Evolutionary conservation across 1,139 yeast genomes (phyloP).

Genomic region (Magnusiomyces paraingens): DNA sequence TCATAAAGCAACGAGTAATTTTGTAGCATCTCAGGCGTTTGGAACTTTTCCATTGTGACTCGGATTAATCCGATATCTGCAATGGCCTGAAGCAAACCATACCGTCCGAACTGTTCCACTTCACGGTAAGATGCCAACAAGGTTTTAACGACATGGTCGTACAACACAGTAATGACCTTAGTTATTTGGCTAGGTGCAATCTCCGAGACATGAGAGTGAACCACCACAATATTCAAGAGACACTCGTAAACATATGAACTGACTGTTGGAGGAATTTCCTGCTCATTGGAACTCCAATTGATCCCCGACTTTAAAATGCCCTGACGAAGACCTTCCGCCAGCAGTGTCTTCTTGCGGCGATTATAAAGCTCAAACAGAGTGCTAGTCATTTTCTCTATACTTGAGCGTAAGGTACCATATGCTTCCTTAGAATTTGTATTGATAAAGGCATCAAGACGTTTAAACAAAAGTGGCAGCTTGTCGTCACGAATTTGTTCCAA

Average conservation of each 20-base stretch:
- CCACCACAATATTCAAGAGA: slow-evolving; percentile 45
- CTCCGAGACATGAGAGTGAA: slow-evolving; percentile 46
- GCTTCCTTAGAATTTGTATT: slow-evolving; percentile 38
- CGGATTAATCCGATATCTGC: slow-evolving; percentile 38
- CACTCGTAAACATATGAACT: slow-evolving; percentile 45
- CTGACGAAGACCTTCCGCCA: slow-evolving; percentile 43
- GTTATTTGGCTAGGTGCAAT: slow-evolving; percentile 43
- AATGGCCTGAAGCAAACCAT: slow-evolving; percentile 36
- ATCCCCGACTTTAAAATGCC: slow-evolving; percentile 41
- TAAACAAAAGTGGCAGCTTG: slow-evolving; percentile 44
- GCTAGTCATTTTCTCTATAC: slow-evolving; percentile 44
- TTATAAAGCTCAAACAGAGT: slow-evolving; percentile 48
- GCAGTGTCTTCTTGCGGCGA: slow-evolving; percentile 43
- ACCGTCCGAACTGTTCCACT: slow-evolving; percentile 33
- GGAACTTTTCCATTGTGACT: slow-evolving; percentile 29
- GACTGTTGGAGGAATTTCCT: slow-evolving; percentile 33
- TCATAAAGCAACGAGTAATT: slow-evolving; percentile 28
- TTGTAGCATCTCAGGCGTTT: slow-evolving; percentile 29
- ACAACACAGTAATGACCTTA: slow-evolving; percentile 41
- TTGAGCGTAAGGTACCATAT: slow-evolving; percentile 38
- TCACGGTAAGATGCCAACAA: slow-evolving; percentile 42
- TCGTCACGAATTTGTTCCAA: slow-evolving; percentile 41
- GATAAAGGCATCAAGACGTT: slow-evolving; percentile 44
- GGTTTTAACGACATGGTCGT: slow-evolving; percentile 40
- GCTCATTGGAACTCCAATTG: slow-evolving; percentile 38